Base-by-base conservation (phyloP, 257 asterid species). In the Fraxinus americana region DNA sequence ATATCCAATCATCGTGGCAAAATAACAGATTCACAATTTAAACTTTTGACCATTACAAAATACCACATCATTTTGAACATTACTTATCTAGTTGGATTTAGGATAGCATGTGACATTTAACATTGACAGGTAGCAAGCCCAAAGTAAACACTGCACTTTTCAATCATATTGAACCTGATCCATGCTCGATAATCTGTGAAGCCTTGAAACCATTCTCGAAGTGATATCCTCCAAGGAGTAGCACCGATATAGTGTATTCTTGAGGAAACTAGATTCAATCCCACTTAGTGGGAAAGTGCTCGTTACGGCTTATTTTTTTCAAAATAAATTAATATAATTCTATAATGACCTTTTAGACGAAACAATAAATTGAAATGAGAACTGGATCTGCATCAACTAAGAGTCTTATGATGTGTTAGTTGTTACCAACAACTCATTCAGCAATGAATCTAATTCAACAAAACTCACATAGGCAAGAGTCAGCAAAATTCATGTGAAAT, bases 401-500 rank as follows among this genome's bases (percentile, higher is more conserved):
- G 52, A 10, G 54, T 10, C 30, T 70, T 70, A 0, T 70, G 34
- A 70, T 4, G 3, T 70, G 23, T 35, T 35, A 69, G 16, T n/a
- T 70, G 27, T n/a, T 71, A 71, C 32, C 67, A 61, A 61, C 67
- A 61, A 14, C 21, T 50, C 61, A 50, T 50, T 50, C 27, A 6
- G 23, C 27, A n/a, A 54, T 54, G 23, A 3, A n/a, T 54, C 27
- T 54, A 19, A 52, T 14, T 52, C 63, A 54, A 54, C 27, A 54
- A 19, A 54, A 54, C 23, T 19, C 65, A 1, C 65, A 19, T 17
- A 54, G 11, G 13, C 1, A 2, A 7, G 29, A 61, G 16, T 23
- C 67, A 61, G 67, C 67, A 61, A 61, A 61, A 61, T 61, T 61
- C 67, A 61, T 61, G 9, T 21, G 67, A 61, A 23, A 61, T 61